Base-by-base conservation (phyloP, 306 rosid species). In the Begonia fuchsioides region DNA sequence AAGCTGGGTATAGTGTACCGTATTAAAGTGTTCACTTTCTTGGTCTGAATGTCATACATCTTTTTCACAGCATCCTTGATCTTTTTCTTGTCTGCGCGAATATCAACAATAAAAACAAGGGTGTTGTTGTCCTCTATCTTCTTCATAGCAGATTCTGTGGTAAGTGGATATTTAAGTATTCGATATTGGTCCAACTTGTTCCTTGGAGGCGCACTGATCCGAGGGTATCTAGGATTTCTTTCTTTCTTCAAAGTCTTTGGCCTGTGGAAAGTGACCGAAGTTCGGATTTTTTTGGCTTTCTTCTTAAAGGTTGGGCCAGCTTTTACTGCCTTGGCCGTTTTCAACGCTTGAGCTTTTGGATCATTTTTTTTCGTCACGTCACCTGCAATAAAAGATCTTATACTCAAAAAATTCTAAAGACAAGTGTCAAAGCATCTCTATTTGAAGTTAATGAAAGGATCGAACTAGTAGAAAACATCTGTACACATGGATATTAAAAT, bases 111-210 rank as follows among this genome's bases (percentile, higher is more conserved):
- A 53, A 86, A 86, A 16, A 86, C 95, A 69, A 86, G 68, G 11
- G 95, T 86, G 62, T 86, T 81, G 68, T 81, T 86, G 43, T 86
- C 95, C 40, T 86, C 95, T n/a, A 86, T 86, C 62, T 86, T 81
- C 68, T 86, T 86, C 95, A 81, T 86, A 93, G 95, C n/a, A n/a
- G n/a, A n/a, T n/a, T n/a, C n/a, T n/a, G n/a, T n/a, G n/a, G n/a
- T n/a, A n/a, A n/a, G n/a, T n/a, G n/a, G n/a, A n/a, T n/a, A n/a
- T n/a, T n/a, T n/a, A n/a, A n/a, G n/a, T n/a, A n/a, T n/a, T n/a
- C n/a, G n/a, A n/a, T n/a, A n/a, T n/a, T n/a, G n/a, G n/a, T n/a
- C n/a, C n/a, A n/a, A n/a, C n/a, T n/a, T n/a, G n/a, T n/a, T n/a
- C n/a, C n/a, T n/a, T n/a, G n/a, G n/a, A n/a, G n/a, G n/a, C n/a